Base-by-base conservation (phyloP, 2,329 filamentous ascomycete species). In the Cladophialophora bantiana region DNA sequence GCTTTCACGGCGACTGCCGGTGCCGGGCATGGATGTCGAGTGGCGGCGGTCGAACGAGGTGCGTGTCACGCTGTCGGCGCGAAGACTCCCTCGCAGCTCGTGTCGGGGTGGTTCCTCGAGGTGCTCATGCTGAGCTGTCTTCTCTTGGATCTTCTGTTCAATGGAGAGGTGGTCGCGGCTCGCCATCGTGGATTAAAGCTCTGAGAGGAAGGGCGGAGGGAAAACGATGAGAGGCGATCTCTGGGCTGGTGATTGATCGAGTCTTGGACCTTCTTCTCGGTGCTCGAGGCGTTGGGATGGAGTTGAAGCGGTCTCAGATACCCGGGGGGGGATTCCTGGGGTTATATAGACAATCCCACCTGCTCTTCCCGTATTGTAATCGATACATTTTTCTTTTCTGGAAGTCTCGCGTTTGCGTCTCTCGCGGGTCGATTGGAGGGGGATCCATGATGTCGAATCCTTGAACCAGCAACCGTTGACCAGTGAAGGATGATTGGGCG, bases 31-130 rank as follows among this genome's bases (percentile, higher is more conserved):
- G n/a, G 50, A 42, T 3, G 53, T 50, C 4, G 65, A 67, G 45
- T 67, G 55, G 32, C 65, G 60, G n/a, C 65, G 61, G 42, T 67
- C 65, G 18, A 67, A 67, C 6, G 64, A 67, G 4, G 59, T 15
- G 13, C 59, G 45, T 18, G 55, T 59, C 13, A 55, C 48, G 48
- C 64, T 67, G 38, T 67, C 64, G 59, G 59, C 31, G 7, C 53
- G 34, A 13, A 63, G 54, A 45, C 59, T 67, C n/a, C 42, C 48
- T 18, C 59, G 64, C 40, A 42, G 15, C 40, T 12, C 40, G 48
- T 34, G 31, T 20, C 31, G 18, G 2, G 15, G 13, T 10, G 26
- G 63, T 9, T 35, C 18, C 26, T 62, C 64, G 31, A 66, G 32
- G n/a, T 67, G 45, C 48, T 62, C 31, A 34, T 40, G 35, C 18